These are phyloP conservation scores for Pyracantha coccinea DNA, from an alignment of 331 rosid species.

Conservation along the genomic window DNA sequence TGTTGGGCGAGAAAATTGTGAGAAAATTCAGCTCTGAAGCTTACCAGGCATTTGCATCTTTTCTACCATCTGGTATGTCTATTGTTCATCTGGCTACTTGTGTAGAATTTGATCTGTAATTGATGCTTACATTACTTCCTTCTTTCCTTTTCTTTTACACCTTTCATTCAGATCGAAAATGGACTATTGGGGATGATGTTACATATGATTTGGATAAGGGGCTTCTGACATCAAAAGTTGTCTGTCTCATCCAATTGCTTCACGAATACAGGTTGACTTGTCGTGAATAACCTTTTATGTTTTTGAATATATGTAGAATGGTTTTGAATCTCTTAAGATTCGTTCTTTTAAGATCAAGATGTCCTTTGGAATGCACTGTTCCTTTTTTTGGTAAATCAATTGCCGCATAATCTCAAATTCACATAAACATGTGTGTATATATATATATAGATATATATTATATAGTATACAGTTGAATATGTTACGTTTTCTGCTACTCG, in stretches of 20 bases:
- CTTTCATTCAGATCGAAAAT: conserved; percentile 32
- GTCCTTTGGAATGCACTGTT: not conserved
- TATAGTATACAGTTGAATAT: no score
- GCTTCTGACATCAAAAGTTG: conserved; percentile 54
- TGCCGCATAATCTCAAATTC: not conserved
- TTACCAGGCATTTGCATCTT: conserved; percentile 14
- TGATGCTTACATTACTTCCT: not conserved
- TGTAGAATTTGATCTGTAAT: conserved; percentile 8
- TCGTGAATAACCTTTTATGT: not conserved
- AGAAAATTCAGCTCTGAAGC: conserved; percentile 40
- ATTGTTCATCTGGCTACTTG: conserved; percentile 5
- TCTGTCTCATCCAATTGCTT: conserved; percentile 54
- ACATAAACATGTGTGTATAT: not conserved
- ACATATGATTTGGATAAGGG: conserved; percentile 29
- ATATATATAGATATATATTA: not conserved
- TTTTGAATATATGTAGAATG: not conserved
- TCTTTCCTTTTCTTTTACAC: not conserved
- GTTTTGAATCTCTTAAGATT: not conserved
- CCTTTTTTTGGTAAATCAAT: not conserved
- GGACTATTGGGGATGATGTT: conserved; percentile 39
- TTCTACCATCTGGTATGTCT: conserved; percentile 42
- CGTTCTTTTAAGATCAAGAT: no score
- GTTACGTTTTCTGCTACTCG: not conserved
- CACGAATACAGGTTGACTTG: conserved; percentile 65
- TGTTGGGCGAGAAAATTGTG: conserved; percentile 37